These are phyloP conservation scores for Galerina marginata DNA, from an alignment of 768 basidiomycete species.

Conservation along the genomic window DNA sequence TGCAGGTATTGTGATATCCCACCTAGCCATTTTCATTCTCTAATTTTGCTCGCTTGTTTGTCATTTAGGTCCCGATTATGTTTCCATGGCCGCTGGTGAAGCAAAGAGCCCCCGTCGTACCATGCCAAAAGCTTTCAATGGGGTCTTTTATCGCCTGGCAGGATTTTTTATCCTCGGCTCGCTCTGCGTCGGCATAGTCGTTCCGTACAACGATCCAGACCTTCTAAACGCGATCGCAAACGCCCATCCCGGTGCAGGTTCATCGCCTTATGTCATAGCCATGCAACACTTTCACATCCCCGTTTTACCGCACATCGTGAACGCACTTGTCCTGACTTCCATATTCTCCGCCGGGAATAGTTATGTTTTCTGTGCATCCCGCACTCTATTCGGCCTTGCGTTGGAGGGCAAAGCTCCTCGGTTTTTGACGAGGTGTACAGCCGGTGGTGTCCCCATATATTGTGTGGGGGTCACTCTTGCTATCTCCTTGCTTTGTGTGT, in stretches of 20 bases:
- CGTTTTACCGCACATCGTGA: slow-evolving; percentile 71
- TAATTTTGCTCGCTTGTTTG: background rate
- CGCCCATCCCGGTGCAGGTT: slow-evolving; percentile 60
- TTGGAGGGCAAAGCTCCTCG: slow-evolving; percentile 64
- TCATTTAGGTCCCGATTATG: slow-evolving; percentile 51
- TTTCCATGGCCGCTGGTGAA: slow-evolving; percentile 72
- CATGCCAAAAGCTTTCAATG: slow-evolving; percentile 71
- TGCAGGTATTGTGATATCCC: slow-evolving; percentile 44
- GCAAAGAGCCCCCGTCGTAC: slow-evolving; percentile 70
- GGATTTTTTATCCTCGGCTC: slow-evolving; percentile 80
- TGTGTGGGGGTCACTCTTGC: slow-evolving; percentile 51
- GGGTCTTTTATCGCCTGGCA: slow-evolving; percentile 82
- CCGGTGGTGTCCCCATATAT: slow-evolving; percentile 61
- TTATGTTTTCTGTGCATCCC: slow-evolving; percentile 64
- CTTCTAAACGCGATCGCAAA: slow-evolving; percentile 59
- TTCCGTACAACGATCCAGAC: slow-evolving; percentile 70
- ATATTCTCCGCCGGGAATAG: slow-evolving; percentile 79
- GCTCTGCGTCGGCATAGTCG: slow-evolving; percentile 76
- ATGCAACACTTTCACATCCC: slow-evolving; percentile 73
- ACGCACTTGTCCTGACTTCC: slow-evolving; percentile 69
- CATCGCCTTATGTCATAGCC: slow-evolving; percentile 87
- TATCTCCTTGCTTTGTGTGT: slow-evolving; percentile 43
- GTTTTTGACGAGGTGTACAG: slow-evolving; percentile 57
- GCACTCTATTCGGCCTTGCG: slow-evolving; percentile 59
- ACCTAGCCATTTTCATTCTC: background rate